Evolutionary conservation across 495 filamentous ascomycete species (phyloP).

Genomic region (Xylaria longipes): DNA sequence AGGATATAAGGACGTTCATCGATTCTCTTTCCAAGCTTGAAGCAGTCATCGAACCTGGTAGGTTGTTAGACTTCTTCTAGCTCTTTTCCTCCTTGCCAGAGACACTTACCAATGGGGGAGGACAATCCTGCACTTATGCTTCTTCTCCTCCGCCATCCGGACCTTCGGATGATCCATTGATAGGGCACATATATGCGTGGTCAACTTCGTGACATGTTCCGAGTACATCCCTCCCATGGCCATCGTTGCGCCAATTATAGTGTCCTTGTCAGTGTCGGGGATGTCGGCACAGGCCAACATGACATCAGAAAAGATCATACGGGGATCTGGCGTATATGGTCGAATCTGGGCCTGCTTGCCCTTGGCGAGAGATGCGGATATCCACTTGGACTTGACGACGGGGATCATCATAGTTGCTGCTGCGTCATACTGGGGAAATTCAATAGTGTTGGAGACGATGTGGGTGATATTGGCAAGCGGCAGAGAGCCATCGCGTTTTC

Average conservation of each 20-base stretch:
- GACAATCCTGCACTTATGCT: slow-evolving; percentile 78
- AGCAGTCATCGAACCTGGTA: slow-evolving; percentile 90
- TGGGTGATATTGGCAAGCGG: slow-evolving; percentile 72
- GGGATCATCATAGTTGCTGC: slow-evolving; percentile 75
- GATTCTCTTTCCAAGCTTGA: slow-evolving; percentile 87
- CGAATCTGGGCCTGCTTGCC: slow-evolving; percentile 75
- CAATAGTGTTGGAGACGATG: slow-evolving; percentile 81
- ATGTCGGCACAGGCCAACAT: slow-evolving; percentile 78
- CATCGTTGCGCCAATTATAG: slow-evolving; percentile 86
- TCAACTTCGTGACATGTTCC: slow-evolving; percentile 67
- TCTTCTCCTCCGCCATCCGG: slow-evolving; percentile 64
- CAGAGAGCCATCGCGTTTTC: slow-evolving; percentile 52
- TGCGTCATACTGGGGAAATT: slow-evolving; percentile 82
- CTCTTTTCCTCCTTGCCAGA: not conserved
- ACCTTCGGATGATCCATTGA: slow-evolving; percentile 77
- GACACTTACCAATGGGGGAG: slow-evolving; percentile 85
- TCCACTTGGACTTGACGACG: slow-evolving; percentile 86
- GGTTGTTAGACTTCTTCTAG: slow-evolving; percentile 34
- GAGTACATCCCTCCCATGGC: slow-evolving; percentile 88
- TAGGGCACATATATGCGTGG: slow-evolving; percentile 90
- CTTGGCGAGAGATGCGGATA: slow-evolving; percentile 69
- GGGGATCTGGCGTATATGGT: slow-evolving; percentile 87
- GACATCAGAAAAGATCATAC: slow-evolving; percentile 86
- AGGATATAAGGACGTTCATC: slow-evolving; percentile 86
- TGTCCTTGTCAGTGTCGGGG: slow-evolving; percentile 87